phyloP scores from a whole-genome alignment of 1,284 basidiomycete genomes.

The Ustilago crameri region DNA sequence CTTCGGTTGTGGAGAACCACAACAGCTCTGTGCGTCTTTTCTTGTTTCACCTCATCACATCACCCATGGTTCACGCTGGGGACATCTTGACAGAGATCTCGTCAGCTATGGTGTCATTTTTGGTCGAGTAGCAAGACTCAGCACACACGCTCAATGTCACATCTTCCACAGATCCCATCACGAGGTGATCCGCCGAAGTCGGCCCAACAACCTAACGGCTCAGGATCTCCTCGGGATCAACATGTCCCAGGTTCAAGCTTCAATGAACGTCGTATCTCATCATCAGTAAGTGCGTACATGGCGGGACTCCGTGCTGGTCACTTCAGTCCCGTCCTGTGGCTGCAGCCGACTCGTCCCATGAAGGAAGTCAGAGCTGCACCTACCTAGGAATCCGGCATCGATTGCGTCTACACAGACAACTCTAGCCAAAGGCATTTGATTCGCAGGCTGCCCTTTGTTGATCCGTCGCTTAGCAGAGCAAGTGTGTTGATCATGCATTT shows the following conservation, averaged over 20 bases:
- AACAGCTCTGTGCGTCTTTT: too few relatives aligned
- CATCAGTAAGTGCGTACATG: constrained; percentile 35
- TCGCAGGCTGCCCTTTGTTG: too few relatives aligned
- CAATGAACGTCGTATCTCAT: constrained; percentile 5
- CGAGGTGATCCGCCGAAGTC: not conserved
- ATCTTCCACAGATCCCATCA: not conserved
- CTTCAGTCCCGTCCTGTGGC: constrained; percentile 11
- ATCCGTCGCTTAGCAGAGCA: too few relatives aligned
- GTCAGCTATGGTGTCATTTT: too few relatives aligned
- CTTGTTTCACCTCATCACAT: too few relatives aligned
- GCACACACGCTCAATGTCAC: not conserved
- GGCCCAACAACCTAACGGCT: not conserved
- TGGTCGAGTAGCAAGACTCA: not conserved
- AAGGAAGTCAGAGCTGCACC: not conserved
- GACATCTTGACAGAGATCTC: too few relatives aligned
- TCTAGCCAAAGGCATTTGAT: too few relatives aligned
- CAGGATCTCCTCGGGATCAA: not conserved
- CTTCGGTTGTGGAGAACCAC: too few relatives aligned
- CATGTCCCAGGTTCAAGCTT: not conserved
- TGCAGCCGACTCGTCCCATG: not conserved
- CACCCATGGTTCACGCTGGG: too few relatives aligned
- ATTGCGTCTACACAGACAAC: too few relatives aligned
- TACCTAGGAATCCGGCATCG: too few relatives aligned
- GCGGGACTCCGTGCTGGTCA: constrained; percentile 1
- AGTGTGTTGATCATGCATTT: constrained; percentile 24